These are phyloP conservation scores for Nicotiana obtusifolia DNA, from an alignment of 257 asterid species.

Conservation along the genomic window DNA sequence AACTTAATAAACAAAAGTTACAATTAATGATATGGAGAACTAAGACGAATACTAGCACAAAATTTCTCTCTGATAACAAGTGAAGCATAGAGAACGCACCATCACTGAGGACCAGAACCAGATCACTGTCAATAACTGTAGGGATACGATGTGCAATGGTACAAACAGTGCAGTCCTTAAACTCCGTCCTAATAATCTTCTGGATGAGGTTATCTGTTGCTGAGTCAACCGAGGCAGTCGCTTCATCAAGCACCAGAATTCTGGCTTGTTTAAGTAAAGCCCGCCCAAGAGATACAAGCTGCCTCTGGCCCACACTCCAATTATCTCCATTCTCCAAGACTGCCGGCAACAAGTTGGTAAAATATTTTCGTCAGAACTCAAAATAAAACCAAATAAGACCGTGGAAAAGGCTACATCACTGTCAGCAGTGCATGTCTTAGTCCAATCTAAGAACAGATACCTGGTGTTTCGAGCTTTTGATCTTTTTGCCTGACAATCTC, in stretches of 20 bases:
- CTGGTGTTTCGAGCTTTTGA: conserved; percentile 80
- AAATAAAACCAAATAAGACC: neutral
- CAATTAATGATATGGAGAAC: neutral
- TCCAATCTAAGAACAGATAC: conserved; percentile 25
- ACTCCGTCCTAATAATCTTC: conserved; percentile 86
- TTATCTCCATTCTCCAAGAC: conserved; percentile 89
- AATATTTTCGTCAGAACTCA: conserved; percentile 3
- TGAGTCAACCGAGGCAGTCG: conserved; percentile 95
- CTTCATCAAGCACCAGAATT: conserved; percentile 92
- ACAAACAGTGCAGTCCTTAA: conserved; percentile 80
- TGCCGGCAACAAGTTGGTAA: conserved; percentile 18
- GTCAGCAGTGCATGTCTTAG: neutral
- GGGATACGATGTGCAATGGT: conserved; percentile 98
- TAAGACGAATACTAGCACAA: neutral
- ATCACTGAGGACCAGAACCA: conserved; percentile 94
- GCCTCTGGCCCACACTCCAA: conserved; percentile 97
- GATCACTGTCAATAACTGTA: conserved; percentile 91
- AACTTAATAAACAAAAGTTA: neutral
- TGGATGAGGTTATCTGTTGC: conserved; percentile 97
- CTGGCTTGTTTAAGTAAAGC: conserved; percentile 90
- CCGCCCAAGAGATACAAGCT: conserved; percentile 89
- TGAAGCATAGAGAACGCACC: conserved; percentile 34
- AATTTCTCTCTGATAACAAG: neutral
- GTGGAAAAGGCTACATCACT: neutral
- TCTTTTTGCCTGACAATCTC: conserved; percentile 77